Evolutionary conservation across 1,284 basidiomycete genomes (phyloP).

Genomic region (Ustilago hordei): DNA sequence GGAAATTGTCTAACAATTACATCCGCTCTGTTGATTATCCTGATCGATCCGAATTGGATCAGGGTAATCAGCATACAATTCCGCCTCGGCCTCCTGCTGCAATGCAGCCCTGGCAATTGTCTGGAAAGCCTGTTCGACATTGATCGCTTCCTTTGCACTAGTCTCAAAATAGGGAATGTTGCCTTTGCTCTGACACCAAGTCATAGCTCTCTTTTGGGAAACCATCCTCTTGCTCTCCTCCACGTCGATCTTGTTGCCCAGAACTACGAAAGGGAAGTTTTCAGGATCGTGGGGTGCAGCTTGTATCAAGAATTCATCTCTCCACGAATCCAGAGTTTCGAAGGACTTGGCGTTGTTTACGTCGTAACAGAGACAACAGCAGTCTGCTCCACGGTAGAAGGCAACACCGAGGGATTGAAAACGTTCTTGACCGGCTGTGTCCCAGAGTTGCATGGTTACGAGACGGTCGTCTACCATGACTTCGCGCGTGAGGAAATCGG

Average conservation of each 20-base stretch:
- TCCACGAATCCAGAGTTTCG: conserved; percentile 76
- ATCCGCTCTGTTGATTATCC: conserved; percentile 89
- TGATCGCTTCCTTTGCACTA: conserved; percentile 99
- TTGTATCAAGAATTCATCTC: conserved; percentile 72
- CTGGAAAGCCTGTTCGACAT: conserved; percentile 99
- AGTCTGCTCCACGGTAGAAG: conserved; percentile 99
- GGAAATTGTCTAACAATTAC: conserved; percentile 78
- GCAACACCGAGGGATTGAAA: conserved; percentile 99
- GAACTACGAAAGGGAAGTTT: conserved; percentile 91
- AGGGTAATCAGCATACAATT: conserved; percentile 96
- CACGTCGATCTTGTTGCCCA: conserved; percentile 99
- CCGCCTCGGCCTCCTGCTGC: conserved; percentile 95
- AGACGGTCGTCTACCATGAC: conserved; percentile 97
- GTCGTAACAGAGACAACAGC: conserved; percentile 94
- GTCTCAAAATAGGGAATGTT: conserved; percentile 99
- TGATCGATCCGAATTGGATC: conserved; percentile 98
- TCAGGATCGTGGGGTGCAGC: conserved; percentile 98
- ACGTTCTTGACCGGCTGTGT: conserved; percentile 98
- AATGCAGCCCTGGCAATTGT: conserved; percentile 98
- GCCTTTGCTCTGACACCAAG: conserved; percentile 99
- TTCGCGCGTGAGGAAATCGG: conserved; percentile 86
- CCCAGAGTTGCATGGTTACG: conserved; percentile 98
- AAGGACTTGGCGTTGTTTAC: conserved; percentile 99
- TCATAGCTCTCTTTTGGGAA: conserved; percentile 99
- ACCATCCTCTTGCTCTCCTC: conserved; percentile 99